Evolutionary conservation across 1,284 basidiomycete genomes (phyloP), one percentile per base, ranked within the genome.

Genomic region (Marasmius tenuissimus): DNA sequence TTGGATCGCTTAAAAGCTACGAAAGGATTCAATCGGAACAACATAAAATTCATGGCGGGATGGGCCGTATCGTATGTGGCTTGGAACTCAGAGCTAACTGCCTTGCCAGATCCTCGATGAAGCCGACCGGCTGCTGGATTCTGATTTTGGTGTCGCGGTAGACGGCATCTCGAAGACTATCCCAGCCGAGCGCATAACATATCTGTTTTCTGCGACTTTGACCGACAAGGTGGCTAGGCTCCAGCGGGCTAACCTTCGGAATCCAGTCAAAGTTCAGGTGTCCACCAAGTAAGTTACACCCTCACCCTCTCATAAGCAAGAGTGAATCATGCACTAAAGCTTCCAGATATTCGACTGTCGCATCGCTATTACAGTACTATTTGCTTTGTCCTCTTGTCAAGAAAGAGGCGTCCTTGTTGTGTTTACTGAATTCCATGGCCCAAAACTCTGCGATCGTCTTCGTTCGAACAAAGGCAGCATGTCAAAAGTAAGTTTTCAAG

Each of bases 171-270:
- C 99, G 51, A 97, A 97, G 77, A 87, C 93, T 50, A 92, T 99
- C 65, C 97, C 97, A 20, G 92, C 89, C 70, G 96, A 99, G 71
- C 86, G 97, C 22, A 93, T 90, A 39, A 99, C 97, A 0, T 98
- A 96, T 75, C 85, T 99, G 1, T 99, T 97, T 81, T 97, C 95
- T 16, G 97, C 97, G 0, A 99, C 97, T 14, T 98, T 99, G 96
- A 98, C 96, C 1, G 97, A 94, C 20, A 98, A 98, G 76, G 96
- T 99, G 8, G 95, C 94, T 22, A 98, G 98, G 75, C 82, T 99
- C 7, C 96, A 99, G 74, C 82, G 97, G 60, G 97, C 97, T 14
- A 95, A 92, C 80, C 81, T 99, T 69, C 86, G 87, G 57, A 97
- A 97, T 72, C 97, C 97, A 7, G 88, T 97, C 18, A 86, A 93